phyloP scores from a whole-genome alignment of 1,284 basidiomycete species.

The Trametes sp. region DNA sequence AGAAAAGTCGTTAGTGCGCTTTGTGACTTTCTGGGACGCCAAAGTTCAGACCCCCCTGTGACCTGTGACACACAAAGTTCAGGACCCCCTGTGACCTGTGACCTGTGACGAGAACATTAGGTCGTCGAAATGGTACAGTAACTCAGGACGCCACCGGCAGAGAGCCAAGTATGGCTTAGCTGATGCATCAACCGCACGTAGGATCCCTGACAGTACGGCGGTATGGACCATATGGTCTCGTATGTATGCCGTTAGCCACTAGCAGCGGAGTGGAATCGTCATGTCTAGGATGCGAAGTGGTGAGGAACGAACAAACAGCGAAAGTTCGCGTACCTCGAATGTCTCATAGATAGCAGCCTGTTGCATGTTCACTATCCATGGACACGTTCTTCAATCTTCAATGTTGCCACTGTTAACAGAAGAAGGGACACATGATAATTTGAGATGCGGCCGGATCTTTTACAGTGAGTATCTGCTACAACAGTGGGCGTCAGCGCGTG shows the following conservation, averaged over 20 bases:
- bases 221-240: neutral
- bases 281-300: neutral
- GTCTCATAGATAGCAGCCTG: constrained; percentile 6
- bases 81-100: too few relatives aligned
- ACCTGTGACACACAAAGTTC: too few relatives aligned
- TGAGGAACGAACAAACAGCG: constrained; percentile 3
- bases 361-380: constrained; percentile 4
- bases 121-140: too few relatives aligned
- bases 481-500: constrained; percentile 5
- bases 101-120: too few relatives aligned
- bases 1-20: too few relatives aligned
- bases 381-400: constrained; percentile 14
- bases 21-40: too few relatives aligned
- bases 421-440: constrained; percentile 1
- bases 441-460: constrained; percentile 2
- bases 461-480: constrained; percentile 3
- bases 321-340: constrained; percentile 13
- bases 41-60: too few relatives aligned
- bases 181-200: constrained; percentile 3
- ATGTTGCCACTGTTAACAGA: neutral
- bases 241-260: neutral
- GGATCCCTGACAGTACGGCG: constrained; percentile 1
- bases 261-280: constrained; percentile 8
- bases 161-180: neutral
- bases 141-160: too few relatives aligned